These are phyloP conservation scores for Solanum piurae DNA, from an alignment of 257 asterid species.

Conservation along the genomic window DNA sequence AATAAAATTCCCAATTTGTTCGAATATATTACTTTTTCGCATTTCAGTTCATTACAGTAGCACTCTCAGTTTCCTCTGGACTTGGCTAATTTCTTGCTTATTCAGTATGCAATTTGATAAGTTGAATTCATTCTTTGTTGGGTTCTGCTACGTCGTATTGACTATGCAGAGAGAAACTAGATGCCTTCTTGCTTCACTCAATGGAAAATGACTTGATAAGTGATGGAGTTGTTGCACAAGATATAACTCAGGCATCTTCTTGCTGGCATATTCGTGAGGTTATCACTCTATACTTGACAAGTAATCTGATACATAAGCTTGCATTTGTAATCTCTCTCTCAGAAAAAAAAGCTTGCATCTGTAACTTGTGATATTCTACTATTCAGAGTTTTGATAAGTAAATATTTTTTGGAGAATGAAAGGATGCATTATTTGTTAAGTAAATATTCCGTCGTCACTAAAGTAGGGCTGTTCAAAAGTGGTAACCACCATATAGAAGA, in stretches of 20 bases:
- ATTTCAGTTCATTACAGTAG: not conserved
- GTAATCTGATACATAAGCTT: not conserved
- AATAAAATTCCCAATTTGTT: no score
- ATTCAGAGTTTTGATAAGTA: not conserved
- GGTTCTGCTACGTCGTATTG: conserved; percentile 2
- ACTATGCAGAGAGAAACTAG: conserved; percentile 77
- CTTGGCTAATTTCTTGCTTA: not conserved
- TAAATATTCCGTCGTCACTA: not conserved
- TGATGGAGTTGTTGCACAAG: conserved; percentile 97
- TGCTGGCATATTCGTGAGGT: conserved; percentile 99
- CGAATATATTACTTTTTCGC: no score
- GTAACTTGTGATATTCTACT: not conserved
- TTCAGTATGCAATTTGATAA: not conserved
- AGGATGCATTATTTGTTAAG: not conserved
- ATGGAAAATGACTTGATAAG: conserved; percentile 74
- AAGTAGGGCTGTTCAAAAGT: not conserved
- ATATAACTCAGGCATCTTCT: conserved; percentile 85
- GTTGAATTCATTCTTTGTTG: not conserved
- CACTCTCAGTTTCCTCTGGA: not conserved
- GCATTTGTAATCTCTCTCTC: not conserved
- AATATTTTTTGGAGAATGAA: not conserved
- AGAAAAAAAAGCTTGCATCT: not conserved
- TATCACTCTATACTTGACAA: conserved; percentile 6
- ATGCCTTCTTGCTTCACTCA: conserved; percentile 69
- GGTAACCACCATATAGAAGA: not conserved